Base-by-base conservation (phyloP, 1,284 basidiomycete species). In the Ceratobasidium sp. region DNA sequence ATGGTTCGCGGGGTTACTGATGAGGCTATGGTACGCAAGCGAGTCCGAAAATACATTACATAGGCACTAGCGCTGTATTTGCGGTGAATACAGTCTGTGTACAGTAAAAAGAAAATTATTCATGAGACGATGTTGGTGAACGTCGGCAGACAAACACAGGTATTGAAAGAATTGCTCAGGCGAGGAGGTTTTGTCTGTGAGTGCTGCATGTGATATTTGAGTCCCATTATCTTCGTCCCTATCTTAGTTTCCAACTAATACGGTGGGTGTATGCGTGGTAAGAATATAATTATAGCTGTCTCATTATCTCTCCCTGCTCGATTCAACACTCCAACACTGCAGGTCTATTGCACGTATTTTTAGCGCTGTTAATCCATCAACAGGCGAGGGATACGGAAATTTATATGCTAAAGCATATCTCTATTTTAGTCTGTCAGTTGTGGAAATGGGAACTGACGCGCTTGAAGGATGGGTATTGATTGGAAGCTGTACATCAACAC, bases 241-340 rank as follows among this genome's bases (percentile, higher is more conserved):
- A 28, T 26, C 6, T 18, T 64, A 21, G 14, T 35, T 35, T 38
- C 43, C 9, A 57, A 35, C 23, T 59, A 18, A 35, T 72, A 41
- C 64, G 77, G 41, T 75, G 38, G 5, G 13, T 67, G 14, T 30
- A 16, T 26, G 38, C 28, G 14, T 75, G 92, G 91, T 73, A 95
- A 94, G 49, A 95, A 96, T 79, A 83, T 93, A 75, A 82, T 96
- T 76, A 97, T 97, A 95, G 91, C 88, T n/a, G 82, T 94, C 72
- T 91, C 92, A 0, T 99, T 96, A 96, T 98, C 91, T 77, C 87
- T 99, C 16, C 95, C 98, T 0, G 97, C 95, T 0, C 95, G 93
- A 9, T 96, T 98, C 82, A 83, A 87, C 55, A 95, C 94, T 0
- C 96, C 96, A 6, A 87, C 99, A 79, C 96, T 96, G 1, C 99